These are phyloP conservation scores for Fusarium devonianum DNA, from an alignment of 2,329 filamentous ascomycete species.

Conservation along the genomic window DNA sequence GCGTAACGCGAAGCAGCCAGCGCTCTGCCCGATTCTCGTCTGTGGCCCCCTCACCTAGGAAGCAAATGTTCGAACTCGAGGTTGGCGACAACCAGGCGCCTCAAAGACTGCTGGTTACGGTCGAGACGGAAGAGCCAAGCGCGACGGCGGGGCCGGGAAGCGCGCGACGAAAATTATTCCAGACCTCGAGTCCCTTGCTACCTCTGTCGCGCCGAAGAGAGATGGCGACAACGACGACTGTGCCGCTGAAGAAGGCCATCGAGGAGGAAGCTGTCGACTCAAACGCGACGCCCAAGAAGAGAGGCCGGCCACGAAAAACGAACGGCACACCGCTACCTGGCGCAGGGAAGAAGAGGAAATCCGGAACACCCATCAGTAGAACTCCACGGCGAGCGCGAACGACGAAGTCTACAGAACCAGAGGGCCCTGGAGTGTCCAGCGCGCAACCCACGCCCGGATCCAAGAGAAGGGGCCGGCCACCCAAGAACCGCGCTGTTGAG, in stretches of 20 bases:
- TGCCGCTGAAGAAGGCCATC: slow-evolving; percentile 57
- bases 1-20: slow-evolving; percentile 56
- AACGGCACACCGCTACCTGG: slow-evolving; percentile 61
- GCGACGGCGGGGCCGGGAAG: slow-evolving; percentile 45
- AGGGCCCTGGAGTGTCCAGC: slow-evolving; percentile 33
- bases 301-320: slow-evolving; percentile 57
- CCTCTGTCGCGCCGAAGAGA: slow-evolving; percentile 47
- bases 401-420: slow-evolving; percentile 40
- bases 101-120: slow-evolving; percentile 62
- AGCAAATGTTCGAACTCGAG: slow-evolving; percentile 65
- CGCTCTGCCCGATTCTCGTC: slow-evolving; percentile 50
- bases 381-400: slow-evolving; percentile 47
- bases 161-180: slow-evolving; percentile 53
- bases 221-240: slow-evolving; percentile 56
- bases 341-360: slow-evolving; percentile 53
- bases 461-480: slow-evolving; percentile 42
- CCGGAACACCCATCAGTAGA: slow-evolving; percentile 53
- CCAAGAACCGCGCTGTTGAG: slow-evolving; percentile 40
- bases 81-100: slow-evolving; percentile 59
- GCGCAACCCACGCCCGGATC: slow-evolving; percentile 45
- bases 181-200: slow-evolving; percentile 50
- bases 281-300: slow-evolving; percentile 49
- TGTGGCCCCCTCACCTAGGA: slow-evolving; percentile 56
- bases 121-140: slow-evolving; percentile 57
- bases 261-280: slow-evolving; percentile 46